Evolutionary conservation across 1,284 basidiomycete genomes (phyloP).

Genomic region (Cryptococcus wingfieldii): DNA sequence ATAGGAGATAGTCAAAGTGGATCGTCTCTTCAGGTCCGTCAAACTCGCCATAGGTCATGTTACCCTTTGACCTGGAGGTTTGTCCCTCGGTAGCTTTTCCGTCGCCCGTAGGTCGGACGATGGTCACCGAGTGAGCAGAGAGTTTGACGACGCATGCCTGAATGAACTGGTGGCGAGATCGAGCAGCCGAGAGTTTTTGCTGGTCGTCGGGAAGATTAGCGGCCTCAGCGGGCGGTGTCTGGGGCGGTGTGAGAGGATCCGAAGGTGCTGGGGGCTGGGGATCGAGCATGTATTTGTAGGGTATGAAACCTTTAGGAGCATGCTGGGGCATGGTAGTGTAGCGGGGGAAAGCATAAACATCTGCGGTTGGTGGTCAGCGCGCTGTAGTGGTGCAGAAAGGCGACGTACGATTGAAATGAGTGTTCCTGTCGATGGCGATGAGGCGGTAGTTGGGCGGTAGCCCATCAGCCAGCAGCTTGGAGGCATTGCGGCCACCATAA

Average conservation of each 20-base stretch:
- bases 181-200: neutral
- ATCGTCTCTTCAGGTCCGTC: constrained; percentile 38
- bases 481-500: constrained; percentile 58
- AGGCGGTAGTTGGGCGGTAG: constrained; percentile 62
- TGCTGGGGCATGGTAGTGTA: constrained; percentile 49
- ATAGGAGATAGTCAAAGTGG: constrained; percentile 50
- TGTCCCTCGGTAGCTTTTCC: neutral
- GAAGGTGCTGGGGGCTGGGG: constrained; percentile 10
- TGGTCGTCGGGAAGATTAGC: neutral
- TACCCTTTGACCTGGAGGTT: constrained; percentile 3
- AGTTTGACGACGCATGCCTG: constrained; percentile 56
- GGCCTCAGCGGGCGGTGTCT: constrained; percentile 3
- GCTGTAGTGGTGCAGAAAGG: neutral
- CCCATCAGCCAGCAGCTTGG: constrained; percentile 56
- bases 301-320: constrained; percentile 59
- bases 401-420: constrained; percentile 51
- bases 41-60: constrained; percentile 15
- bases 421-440: constrained; percentile 68
- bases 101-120: constrained; percentile 36
- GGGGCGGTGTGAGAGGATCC: constrained; percentile 20
- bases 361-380: constrained; percentile 15
- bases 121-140: constrained; percentile 51
- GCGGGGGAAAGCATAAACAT: constrained; percentile 53
- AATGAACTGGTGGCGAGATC: constrained; percentile 45
- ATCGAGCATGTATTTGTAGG: constrained; percentile 56